These are phyloP conservation scores for Scenedesmus sp. DNA, from an alignment of 163 green algal genomes.

Conservation along the genomic window DNA sequence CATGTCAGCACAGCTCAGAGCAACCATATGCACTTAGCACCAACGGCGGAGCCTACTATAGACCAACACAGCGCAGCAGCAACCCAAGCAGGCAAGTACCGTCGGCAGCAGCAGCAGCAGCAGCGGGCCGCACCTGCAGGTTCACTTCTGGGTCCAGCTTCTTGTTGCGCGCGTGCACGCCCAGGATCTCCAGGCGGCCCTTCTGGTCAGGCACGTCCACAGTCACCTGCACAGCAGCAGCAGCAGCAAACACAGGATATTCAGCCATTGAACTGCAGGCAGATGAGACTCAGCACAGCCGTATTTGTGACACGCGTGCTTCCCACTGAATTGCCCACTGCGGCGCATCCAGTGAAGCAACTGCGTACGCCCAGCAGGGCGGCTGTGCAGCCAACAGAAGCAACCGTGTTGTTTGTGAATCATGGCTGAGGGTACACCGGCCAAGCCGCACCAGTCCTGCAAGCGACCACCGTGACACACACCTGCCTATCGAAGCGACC, in stretches of 20 bases:
- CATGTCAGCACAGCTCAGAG: neutral
- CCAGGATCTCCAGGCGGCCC: slow-evolving; percentile 95
- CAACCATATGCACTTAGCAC: no score
- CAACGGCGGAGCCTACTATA: no score
- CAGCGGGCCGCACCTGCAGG: slow-evolving; percentile 70
- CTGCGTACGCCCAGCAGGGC: neutral
- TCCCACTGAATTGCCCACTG: no score
- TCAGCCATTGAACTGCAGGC: neutral
- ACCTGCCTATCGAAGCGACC: slow-evolving; percentile 93
- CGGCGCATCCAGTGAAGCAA: no score
- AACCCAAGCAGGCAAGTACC: neutral
- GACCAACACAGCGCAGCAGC: no score
- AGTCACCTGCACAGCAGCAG: slow-evolving; percentile 73
- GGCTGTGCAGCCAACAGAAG: no score
- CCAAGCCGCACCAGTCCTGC: neutral
- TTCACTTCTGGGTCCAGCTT: slow-evolving; percentile 92
- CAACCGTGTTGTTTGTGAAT: no score
- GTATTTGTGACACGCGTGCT: neutral
- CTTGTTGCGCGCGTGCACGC: slow-evolving; percentile 97
- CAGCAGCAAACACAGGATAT: neutral
- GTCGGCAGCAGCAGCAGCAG: neutral
- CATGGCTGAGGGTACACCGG: no score
- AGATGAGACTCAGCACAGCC: neutral
- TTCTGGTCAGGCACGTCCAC: slow-evolving; percentile 97
- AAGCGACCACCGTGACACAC: neutral